Evolutionary conservation across 2,329 filamentous ascomycete species (phyloP).

Genomic region (Fusarium poae): DNA sequence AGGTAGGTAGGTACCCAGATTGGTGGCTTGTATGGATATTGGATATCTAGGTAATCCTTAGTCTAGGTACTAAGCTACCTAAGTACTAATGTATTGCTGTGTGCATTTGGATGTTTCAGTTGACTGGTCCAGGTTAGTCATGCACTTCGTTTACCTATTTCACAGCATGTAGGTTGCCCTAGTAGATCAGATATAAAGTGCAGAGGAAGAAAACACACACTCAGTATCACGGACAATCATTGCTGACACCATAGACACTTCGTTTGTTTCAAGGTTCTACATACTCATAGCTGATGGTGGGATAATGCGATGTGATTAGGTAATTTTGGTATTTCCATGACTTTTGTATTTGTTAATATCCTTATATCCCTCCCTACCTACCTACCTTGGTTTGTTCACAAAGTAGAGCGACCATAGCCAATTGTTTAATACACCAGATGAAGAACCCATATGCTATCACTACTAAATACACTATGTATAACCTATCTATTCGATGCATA

Average conservation of each 20-base stretch:
- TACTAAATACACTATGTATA: neutral
- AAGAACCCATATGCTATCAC: neutral
- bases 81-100: too few species aligned
- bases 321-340: neutral
- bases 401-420: neutral
- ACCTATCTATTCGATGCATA: neutral
- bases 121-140: neutral
- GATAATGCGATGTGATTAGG: neutral
- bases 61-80: too few species aligned
- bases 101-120: conserved; percentile 13
- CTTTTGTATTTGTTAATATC: neutral
- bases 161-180: neutral
- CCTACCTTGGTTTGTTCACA: too few species aligned
- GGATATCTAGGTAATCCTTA: conserved; percentile 4
- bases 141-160: neutral
- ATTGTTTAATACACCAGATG: neutral
- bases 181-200: neutral
- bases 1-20: neutral
- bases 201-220: neutral
- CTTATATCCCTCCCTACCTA: too few species aligned
- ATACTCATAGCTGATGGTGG: neutral
- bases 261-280: neutral
- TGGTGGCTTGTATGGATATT: conserved; percentile 9
- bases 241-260: neutral
- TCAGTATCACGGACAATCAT: neutral